Evolutionary conservation across 1,139 yeast species (phyloP).

Genomic region (Sugiyamaella neomexicana): DNA sequence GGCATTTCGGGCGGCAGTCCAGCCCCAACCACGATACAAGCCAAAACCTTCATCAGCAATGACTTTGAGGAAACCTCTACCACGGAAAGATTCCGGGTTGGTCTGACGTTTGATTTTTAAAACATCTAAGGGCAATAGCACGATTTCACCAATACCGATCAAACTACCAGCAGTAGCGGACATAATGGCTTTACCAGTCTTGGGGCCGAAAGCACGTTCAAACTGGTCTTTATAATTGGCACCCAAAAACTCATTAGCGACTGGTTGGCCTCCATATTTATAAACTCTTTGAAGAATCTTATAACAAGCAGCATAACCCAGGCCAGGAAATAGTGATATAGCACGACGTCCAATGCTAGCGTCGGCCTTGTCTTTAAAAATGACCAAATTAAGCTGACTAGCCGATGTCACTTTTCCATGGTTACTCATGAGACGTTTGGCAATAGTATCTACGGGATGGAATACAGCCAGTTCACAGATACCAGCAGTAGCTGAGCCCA

Average conservation of each 20-base stretch:
- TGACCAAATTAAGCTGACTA: constrained; percentile 74
- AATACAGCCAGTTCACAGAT: constrained; percentile 93
- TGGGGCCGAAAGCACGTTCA: constrained; percentile 80
- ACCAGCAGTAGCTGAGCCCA: constrained; percentile 98
- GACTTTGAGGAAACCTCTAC: constrained; percentile 90
- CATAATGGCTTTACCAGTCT: constrained; percentile 93
- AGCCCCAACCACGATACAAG: constrained; percentile 97
- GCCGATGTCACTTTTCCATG: constrained; percentile 61
- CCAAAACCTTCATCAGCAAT: constrained; percentile 89
- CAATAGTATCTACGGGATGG: constrained; percentile 97
- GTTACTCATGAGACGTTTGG: constrained; percentile 97
- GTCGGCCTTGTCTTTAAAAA: constrained; percentile 79
- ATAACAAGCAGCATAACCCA: constrained; percentile 97
- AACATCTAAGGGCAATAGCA: constrained; percentile 91
- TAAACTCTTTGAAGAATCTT: constrained; percentile 96
- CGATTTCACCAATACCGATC: constrained; percentile 97
- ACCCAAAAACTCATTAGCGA: constrained; percentile 88
- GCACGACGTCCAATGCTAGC: constrained; percentile 70
- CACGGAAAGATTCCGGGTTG: constrained; percentile 96
- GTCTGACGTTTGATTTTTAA: constrained; percentile 98
- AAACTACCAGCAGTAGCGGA: constrained; percentile 97
- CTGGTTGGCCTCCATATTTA: constrained; percentile 99
- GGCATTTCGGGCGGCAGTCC: constrained; percentile 99
- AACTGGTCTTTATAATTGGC: constrained; percentile 68
- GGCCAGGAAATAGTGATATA: constrained; percentile 90